Percentiles rank a stretch among this genome's conserved stretches.
Conservation (phyloP, 2,329 filamentous ascomycete species). For the Talaromyces sp. region DNA sequence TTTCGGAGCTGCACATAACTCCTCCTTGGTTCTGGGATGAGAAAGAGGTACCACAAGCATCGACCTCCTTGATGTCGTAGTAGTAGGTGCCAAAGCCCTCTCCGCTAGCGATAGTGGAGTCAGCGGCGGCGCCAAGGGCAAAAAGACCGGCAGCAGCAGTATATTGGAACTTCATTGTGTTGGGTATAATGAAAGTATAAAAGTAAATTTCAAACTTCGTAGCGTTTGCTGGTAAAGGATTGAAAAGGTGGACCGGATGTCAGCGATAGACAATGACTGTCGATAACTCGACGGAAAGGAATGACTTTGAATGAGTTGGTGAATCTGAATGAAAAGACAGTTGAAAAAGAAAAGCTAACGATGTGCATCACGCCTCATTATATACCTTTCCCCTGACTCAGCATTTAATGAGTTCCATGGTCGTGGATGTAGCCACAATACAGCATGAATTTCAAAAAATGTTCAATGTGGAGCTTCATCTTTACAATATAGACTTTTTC, state of each 20-base stretch:
- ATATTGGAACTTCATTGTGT: background rate
- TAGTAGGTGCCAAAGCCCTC: conserved; percentile 16
- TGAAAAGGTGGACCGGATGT: background rate
- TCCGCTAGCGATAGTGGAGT: conserved; percentile 6
- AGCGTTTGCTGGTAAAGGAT: background rate
- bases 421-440: background rate
- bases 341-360: background rate
- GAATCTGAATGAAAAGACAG: background rate
- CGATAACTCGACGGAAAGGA: background rate
- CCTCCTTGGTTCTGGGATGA: conserved; percentile 11
- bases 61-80: conserved; percentile 12
- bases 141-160: conserved; percentile 5
- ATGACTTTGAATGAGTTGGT: background rate
- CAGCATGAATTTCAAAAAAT: background rate
- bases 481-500: background rate
- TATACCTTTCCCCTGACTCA: background rate
- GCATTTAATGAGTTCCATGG: background rate
- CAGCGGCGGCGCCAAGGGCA: background rate
- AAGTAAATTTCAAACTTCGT: background rate
- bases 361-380: background rate
- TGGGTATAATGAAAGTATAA: background rate
- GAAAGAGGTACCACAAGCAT: conserved; percentile 13
- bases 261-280: background rate
- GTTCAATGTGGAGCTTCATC: background rate
- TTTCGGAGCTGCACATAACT: conserved; percentile 11